These are phyloP conservation scores for Hirsutella rhossiliensis DNA, from an alignment of 2,329 filamentous ascomycete genomes.

Conservation along the genomic window DNA sequence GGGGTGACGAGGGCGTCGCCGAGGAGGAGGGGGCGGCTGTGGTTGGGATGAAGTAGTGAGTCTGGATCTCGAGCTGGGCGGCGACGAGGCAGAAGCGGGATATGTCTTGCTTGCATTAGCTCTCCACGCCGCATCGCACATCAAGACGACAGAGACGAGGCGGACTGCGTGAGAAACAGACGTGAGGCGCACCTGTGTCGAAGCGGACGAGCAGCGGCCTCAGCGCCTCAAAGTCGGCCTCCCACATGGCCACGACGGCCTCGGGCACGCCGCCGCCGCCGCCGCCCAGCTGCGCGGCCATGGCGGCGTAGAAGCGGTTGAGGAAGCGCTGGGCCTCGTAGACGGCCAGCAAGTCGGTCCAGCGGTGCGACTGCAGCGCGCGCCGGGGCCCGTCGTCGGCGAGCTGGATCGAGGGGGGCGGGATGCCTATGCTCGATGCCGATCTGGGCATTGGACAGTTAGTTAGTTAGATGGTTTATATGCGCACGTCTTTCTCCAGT, in stretches of 20 bases:
- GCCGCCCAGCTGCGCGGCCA: slow-evolving; percentile 30
- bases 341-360: slow-evolving; percentile 28
- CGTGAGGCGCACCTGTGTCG: slow-evolving; percentile 28
- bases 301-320: slow-evolving; percentile 34
- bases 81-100: slow-evolving; percentile 36
- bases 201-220: slow-evolving; percentile 31
- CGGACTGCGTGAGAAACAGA: background rate
- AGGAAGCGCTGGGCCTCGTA: slow-evolving; percentile 39
- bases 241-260: slow-evolving; percentile 33
- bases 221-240: slow-evolving; percentile 39
- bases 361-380: slow-evolving; percentile 25
- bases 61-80: slow-evolving; percentile 39
- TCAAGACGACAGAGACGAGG: background rate
- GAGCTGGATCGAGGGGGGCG: slow-evolving; percentile 37
- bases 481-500: too few species aligned
- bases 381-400: slow-evolving; percentile 31
- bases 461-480: too few species aligned
- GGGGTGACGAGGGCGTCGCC: slow-evolving; percentile 20
- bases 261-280: slow-evolving; percentile 33
- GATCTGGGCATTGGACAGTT: slow-evolving; percentile 12
- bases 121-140: background rate
- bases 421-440: slow-evolving; percentile 31
- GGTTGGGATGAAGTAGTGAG: slow-evolving; percentile 40
- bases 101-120: slow-evolving; percentile 23
- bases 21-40: too few species aligned